These are phyloP conservation scores for Neurospora africana DNA, from an alignment of 495 filamentous ascomycete genomes.

Conservation along the genomic window DNA sequence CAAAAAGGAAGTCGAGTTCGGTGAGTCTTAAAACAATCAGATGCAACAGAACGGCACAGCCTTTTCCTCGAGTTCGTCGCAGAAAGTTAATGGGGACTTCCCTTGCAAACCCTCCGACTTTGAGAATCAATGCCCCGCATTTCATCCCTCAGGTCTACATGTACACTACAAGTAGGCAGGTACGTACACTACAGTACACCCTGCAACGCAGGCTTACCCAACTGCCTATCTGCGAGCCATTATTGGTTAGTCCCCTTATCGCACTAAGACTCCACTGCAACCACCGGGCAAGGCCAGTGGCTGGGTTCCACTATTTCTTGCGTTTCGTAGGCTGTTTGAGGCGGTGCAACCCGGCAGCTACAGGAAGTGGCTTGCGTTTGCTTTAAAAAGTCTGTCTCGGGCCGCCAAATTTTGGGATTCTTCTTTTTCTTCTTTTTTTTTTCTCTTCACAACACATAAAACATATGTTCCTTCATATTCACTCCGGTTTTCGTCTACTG, in stretches of 20 bases:
- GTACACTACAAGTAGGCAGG: background rate
- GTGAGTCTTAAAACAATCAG: background rate
- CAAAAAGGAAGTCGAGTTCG: background rate
- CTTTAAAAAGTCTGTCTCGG: slow-evolving; percentile 1
- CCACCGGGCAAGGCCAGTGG: background rate
- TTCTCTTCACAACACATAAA: slow-evolving; percentile 48
- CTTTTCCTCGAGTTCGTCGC: background rate
- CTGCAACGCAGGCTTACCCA: background rate
- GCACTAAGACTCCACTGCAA: background rate
- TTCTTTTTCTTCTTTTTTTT: slow-evolving; percentile 26
- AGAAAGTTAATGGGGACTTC: background rate
- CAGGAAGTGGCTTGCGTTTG: background rate
- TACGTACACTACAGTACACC: background rate
- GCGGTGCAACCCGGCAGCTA: background rate
- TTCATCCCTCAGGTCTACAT: no score
- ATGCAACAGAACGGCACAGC: background rate
- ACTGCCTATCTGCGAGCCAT: background rate
- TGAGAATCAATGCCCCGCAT: background rate
- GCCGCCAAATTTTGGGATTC: slow-evolving; percentile 2
- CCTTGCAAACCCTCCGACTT: background rate
- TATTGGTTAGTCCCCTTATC: slow-evolving; percentile 4
- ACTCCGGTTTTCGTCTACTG: slow-evolving; percentile 56
- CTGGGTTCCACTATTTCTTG: background rate
- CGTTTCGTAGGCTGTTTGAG: background rate
- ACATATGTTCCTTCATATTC: slow-evolving; percentile 61